Conservation (phyloP, 495 filamentous ascomycete species). For the Xylaria castorea region DNA sequence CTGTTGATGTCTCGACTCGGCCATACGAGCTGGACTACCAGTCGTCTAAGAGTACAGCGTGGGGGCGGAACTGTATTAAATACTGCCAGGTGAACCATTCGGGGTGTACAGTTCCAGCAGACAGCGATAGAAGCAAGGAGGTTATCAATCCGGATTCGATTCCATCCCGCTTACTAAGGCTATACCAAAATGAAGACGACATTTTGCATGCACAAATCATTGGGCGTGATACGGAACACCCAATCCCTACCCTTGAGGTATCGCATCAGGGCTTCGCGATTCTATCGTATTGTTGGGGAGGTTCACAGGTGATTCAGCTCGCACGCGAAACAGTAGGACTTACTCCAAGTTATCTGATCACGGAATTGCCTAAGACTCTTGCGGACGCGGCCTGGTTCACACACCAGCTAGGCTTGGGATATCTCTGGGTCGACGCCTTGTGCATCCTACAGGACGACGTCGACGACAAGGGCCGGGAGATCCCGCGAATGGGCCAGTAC, state of each 20-base stretch:
- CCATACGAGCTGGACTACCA: conserved; percentile 32
- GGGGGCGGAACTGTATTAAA: conserved; percentile 7
- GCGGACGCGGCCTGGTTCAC: conserved; percentile 33
- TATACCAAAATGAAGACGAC: conserved; percentile 17
- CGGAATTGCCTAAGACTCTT: conserved; percentile 28
- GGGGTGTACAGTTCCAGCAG: background rate
- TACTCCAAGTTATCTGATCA: conserved; percentile 19
- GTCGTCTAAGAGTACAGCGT: conserved; percentile 19
- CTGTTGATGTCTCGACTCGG: conserved; percentile 26
- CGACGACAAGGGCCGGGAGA: conserved; percentile 36
- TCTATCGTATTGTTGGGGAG: conserved; percentile 36
- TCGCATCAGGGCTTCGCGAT: conserved; percentile 28
- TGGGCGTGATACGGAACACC: conserved; percentile 21
- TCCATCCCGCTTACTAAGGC: conserved; percentile 15
- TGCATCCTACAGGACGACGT: conserved; percentile 42
- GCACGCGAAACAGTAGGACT: conserved; percentile 10
- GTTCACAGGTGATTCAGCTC: conserved; percentile 30
- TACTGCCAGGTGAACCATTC: conserved; percentile 24
- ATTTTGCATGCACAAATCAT: conserved; percentile 16
- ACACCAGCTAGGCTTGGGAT: conserved; percentile 31
- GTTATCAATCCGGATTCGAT: background rate
- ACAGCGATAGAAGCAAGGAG: background rate
- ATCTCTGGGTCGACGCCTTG: conserved; percentile 42
- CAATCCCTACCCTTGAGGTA: conserved; percentile 24
- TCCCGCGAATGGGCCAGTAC: conserved; percentile 35